These are phyloP conservation scores for Solanum ossicruentum DNA, from an alignment of 257 asterid genomes.

Conservation along the genomic window DNA sequence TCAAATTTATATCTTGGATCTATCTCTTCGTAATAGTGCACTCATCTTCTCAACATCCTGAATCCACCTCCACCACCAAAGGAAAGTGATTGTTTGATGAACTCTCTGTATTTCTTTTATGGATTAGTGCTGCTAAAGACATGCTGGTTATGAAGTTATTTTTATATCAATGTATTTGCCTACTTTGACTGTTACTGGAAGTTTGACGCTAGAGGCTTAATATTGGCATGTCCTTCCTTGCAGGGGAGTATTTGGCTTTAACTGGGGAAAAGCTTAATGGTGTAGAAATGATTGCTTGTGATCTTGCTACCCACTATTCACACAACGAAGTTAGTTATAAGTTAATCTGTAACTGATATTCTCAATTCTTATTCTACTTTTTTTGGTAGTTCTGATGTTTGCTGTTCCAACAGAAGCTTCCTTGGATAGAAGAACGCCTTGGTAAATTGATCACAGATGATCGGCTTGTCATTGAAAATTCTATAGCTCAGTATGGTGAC, in stretches of 20 bases:
- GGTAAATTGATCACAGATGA: constrained; percentile 84
- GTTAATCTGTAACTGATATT: constrained; percentile 6
- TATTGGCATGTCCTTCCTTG: constrained; percentile 2
- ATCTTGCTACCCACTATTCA: constrained; percentile 88
- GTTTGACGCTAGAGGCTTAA: neutral
- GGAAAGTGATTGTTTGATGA: neutral
- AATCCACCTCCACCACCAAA: neutral
- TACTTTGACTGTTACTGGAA: neutral
- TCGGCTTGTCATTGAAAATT: constrained; percentile 66
- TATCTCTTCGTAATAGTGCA: neutral
- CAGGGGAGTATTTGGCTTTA: constrained; percentile 95
- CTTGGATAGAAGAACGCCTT: constrained; percentile 84
- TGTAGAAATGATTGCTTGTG: constrained; percentile 85
- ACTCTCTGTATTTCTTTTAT: neutral
- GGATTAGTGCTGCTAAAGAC: neutral
- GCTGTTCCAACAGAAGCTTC: constrained; percentile 57
- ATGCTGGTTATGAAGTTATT: neutral
- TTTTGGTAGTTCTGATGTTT: neutral
- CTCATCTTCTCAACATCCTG: neutral
- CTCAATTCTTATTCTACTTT: neutral
- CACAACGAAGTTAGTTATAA: constrained; percentile 43
- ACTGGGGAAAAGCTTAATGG: constrained; percentile 88
- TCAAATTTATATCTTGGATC: neutral
- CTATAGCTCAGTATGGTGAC: constrained; percentile 82
- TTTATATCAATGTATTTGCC: neutral